A percentile compares a stretch with the other conserved stretches of the same genome.
These are phyloP conservation scores for Cytospora mali DNA, from an alignment of 2,329 filamentous ascomycete genomes.

Conservation along the genomic window DNA sequence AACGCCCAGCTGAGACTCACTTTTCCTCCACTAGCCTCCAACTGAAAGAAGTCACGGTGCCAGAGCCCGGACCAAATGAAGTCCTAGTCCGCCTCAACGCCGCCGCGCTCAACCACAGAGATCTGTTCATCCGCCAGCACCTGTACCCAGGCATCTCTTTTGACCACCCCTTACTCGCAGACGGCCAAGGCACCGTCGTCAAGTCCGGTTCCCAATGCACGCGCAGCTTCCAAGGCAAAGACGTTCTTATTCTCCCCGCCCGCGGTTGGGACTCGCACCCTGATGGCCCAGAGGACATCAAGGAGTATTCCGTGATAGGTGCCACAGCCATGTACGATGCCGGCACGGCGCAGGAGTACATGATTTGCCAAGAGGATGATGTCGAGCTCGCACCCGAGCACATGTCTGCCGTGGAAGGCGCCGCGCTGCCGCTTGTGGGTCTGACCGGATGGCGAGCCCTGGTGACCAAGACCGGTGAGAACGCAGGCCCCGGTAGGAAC, in stretches of 20 bases:
- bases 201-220: slow-evolving; percentile 53
- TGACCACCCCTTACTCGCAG: slow-evolving; percentile 75
- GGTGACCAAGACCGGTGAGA: slow-evolving; percentile 70
- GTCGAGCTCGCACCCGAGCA: slow-evolving; percentile 77
- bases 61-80: slow-evolving; percentile 65
- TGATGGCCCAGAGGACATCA: slow-evolving; percentile 70
- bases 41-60: slow-evolving; percentile 63
- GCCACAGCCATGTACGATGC: slow-evolving; percentile 65
- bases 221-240: slow-evolving; percentile 37
- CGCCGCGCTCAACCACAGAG: slow-evolving; percentile 89
- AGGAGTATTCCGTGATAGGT: slow-evolving; percentile 65
- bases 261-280: slow-evolving; percentile 74
- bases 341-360: slow-evolving; percentile 76
- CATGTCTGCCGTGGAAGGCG: slow-evolving; percentile 72
- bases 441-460: slow-evolving; percentile 87
- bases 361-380: slow-evolving; percentile 70
- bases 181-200: slow-evolving; percentile 77
- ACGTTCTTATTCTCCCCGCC: slow-evolving; percentile 77
- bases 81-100: slow-evolving; percentile 76
- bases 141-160: slow-evolving; percentile 88
- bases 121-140: slow-evolving; percentile 90
- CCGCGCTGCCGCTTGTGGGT: slow-evolving; percentile 82
- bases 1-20: background rate
- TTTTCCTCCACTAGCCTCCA: slow-evolving; percentile 48
- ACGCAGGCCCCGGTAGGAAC: slow-evolving; percentile 67